Percentiles rank a stretch among this genome's conserved stretches.
Conservation (phyloP, 164 flowering plant genomes). For the Annona squamosa region DNA sequence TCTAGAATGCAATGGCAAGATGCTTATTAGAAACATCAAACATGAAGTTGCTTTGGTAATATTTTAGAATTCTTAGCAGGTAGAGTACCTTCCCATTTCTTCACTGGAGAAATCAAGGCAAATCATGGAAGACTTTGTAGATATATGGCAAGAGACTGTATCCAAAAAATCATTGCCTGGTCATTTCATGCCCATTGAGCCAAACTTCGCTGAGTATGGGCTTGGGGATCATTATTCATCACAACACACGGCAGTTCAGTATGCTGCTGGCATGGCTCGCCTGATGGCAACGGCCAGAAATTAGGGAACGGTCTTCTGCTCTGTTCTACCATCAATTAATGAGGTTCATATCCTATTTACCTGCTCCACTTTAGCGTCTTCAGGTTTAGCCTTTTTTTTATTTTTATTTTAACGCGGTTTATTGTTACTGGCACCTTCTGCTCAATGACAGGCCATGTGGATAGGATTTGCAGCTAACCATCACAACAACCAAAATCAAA, state of each 20-base stretch:
- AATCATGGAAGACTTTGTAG: slow-evolving; percentile 68
- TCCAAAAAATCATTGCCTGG: slow-evolving; percentile 80
- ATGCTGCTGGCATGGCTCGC: slow-evolving; percentile 64
- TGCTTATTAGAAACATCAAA: neutral
- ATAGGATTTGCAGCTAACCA: too few relatives aligned
- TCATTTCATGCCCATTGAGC: slow-evolving; percentile 67
- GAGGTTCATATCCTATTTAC: too few relatives aligned
- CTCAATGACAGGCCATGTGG: too few relatives aligned
- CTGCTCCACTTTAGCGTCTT: too few relatives aligned
- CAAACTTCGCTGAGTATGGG: slow-evolving; percentile 67
- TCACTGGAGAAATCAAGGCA: slow-evolving; percentile 69
- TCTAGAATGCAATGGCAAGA: neutral
- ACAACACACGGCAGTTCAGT: slow-evolving; percentile 83
- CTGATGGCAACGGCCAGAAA: slow-evolving; percentile 65
- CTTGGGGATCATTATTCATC: slow-evolving; percentile 62
- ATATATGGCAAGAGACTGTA: slow-evolving; percentile 71
- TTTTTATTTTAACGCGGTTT: too few relatives aligned
- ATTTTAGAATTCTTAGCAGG: slow-evolving; percentile 28
- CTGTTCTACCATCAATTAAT: too few relatives aligned
- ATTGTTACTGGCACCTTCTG: too few relatives aligned
- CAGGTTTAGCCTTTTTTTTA: too few relatives aligned
- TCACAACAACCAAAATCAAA: too few relatives aligned
- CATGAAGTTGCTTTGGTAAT: neutral
- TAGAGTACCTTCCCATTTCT: slow-evolving; percentile 85
- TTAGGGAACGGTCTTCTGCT: slow-evolving; percentile 9